Evolutionary conservation across 352 stramenopile species (phyloP), one percentile per base, ranked within the genome.

Genomic region (Phytophthora niederhauseri): DNA sequence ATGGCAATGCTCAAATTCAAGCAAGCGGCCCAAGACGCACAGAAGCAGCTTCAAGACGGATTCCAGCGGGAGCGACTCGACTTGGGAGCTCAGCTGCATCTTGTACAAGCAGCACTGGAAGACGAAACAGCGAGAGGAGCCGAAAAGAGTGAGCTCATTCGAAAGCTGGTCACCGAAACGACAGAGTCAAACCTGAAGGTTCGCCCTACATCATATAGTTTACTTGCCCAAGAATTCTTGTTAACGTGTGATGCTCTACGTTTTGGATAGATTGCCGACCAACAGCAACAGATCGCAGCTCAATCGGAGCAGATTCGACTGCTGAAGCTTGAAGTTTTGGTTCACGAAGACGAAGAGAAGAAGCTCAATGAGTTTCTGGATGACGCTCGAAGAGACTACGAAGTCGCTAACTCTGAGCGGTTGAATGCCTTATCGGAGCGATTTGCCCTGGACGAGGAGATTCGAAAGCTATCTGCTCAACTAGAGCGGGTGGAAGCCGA

Each of bases 1-100:
- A 93, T 95, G 84, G 84, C 87, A 15, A 92, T 95, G 85, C 80
- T 92, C 61, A 93, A 93, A 61, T 91, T 93, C 64, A 93, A 93
- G 48, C 82, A 93, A 50, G 84, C 82, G 12, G 87, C 84, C 0
- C 68, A 89, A 5, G 69, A 78, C 14, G 83, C 84, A 61, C 81
- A 84, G 2, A 74, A 76, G 15, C 78, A 87, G 22, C 82, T 82
- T 62, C 76, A 88, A 14, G 66, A 89, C 11, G 75, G 74, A 5
- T 85, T 89, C 24, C 46, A 63, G 17, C 71, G 57, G 4, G 76
- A 93, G 30, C 86, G 81, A 30, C 7, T 56, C 1, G 46, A 68
- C 0, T 70, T 93, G 3, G 64, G 81, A 43, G 56, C 73, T 8
- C 80, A 82, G 26, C 17, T 82, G 4, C 64, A 75, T 1, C 46